Percentiles rank a stretch among this genome's conserved stretches.
phyloP scores from a whole-genome alignment of 2,329 filamentous ascomycete genomes.

The Ophiosphaerella narmari region DNA sequence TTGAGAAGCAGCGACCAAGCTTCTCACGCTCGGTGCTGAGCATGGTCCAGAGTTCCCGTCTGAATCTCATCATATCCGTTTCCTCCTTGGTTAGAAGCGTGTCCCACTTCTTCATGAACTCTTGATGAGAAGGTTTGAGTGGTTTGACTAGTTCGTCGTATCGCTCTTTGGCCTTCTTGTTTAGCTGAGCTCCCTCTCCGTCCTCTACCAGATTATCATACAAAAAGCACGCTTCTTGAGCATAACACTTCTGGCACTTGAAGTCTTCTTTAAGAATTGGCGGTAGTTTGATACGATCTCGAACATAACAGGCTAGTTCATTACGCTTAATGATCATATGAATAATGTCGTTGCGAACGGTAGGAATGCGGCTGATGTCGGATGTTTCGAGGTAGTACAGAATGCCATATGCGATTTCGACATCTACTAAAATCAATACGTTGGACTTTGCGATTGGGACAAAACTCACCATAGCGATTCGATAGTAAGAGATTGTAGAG shows the following conservation, averaged over 20 bases:
- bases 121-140: constrained; percentile 72
- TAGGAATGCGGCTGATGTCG: constrained; percentile 81
- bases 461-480: constrained; percentile 74
- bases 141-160: constrained; percentile 82
- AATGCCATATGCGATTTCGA: constrained; percentile 86
- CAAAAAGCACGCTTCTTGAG: constrained; percentile 86
- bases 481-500: constrained; percentile 91
- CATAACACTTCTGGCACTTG: constrained; percentile 86
- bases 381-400: constrained; percentile 95
- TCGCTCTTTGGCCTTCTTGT: constrained; percentile 75
- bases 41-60: constrained; percentile 96
- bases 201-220: constrained; percentile 91
- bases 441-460: not conserved
- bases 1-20: constrained; percentile 85
- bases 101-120: constrained; percentile 96
- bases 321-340: constrained; percentile 98
- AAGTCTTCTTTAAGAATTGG: constrained; percentile 83
- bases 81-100: constrained; percentile 91
- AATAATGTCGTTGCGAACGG: constrained; percentile 82
- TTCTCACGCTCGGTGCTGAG: constrained; percentile 85
- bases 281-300: constrained; percentile 80
- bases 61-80: constrained; percentile 82
- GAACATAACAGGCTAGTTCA: constrained; percentile 80
- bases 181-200: constrained; percentile 79
- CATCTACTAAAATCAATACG: constrained; percentile 58